These are phyloP conservation scores for Syncephalis fuscata DNA, from an alignment of 371 early-diverging fungal species.

Conservation along the genomic window DNA sequence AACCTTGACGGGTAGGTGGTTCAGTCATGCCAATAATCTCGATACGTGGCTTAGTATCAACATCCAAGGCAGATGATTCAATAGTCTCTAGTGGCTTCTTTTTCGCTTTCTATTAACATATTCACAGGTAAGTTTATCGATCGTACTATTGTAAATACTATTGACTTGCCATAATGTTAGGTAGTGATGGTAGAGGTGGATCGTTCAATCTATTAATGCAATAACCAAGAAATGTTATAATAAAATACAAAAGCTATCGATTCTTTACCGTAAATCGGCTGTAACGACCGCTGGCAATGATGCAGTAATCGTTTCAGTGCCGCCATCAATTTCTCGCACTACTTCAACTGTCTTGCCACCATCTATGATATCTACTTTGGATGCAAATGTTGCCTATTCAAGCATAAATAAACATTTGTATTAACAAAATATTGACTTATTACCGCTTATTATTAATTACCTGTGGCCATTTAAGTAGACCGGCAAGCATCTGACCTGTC, in stretches of 20 bases:
- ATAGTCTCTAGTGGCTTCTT: constrained; percentile 87
- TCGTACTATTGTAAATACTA: background rate
- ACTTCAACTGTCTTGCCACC: constrained; percentile 49
- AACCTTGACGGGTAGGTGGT: constrained; percentile 88
- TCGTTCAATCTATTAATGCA: constrained; percentile 57
- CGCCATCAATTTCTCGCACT: constrained; percentile 94
- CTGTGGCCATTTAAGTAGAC: constrained; percentile 88
- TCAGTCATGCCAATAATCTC: constrained; percentile 79
- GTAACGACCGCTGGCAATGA: constrained; percentile 85
- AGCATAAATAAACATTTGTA: background rate
- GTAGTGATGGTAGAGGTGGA: constrained; percentile 91
- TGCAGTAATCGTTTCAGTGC: constrained; percentile 79
- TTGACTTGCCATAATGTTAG: constrained; percentile 60
- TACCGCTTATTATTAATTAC: constrained; percentile 17
- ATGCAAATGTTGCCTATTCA: constrained; percentile 82
- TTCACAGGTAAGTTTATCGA: background rate
- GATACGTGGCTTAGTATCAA: constrained; percentile 72
- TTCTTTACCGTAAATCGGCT: constrained; percentile 82
- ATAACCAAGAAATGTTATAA: no score
- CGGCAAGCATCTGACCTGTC: constrained; percentile 97
- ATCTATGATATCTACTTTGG: constrained; percentile 70
- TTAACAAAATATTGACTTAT: no score
- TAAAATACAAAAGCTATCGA: background rate
- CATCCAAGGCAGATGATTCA: constrained; percentile 61
- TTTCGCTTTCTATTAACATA: constrained; percentile 85